These are phyloP conservation scores for Amauroascus verrucosus DNA, from an alignment of 2,329 filamentous ascomycete species.

Conservation along the genomic window DNA sequence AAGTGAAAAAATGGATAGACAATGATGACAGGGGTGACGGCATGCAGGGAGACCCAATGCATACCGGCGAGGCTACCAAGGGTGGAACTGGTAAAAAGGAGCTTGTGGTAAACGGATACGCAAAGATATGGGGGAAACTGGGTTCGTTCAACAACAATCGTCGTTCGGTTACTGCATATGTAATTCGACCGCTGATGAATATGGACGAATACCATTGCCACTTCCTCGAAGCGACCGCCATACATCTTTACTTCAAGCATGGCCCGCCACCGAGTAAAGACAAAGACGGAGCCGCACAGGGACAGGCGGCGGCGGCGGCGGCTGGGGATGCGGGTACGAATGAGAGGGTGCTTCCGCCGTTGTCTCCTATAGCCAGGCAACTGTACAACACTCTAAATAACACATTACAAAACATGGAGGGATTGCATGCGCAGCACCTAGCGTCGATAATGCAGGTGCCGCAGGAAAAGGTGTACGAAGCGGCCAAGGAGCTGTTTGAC, in stretches of 20 bases:
- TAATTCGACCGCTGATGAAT: slow-evolving; percentile 68
- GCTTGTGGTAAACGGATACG: slow-evolving; percentile 65
- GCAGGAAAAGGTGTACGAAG: slow-evolving; percentile 59
- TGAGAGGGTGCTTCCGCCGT: slow-evolving; percentile 35
- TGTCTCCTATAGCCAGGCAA: slow-evolving; percentile 52
- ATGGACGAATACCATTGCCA: slow-evolving; percentile 92
- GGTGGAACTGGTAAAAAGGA: slow-evolving; percentile 42
- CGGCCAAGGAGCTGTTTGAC: slow-evolving; percentile 68
- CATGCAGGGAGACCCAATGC: slow-evolving; percentile 36
- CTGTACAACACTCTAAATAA: slow-evolving; percentile 62
- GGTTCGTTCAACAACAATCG: slow-evolving; percentile 77
- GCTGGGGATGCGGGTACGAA: slow-evolving; percentile 6
- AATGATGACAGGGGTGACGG: slow-evolving; percentile 39
- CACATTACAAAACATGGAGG: slow-evolving; percentile 64
- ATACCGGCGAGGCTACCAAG: slow-evolving; percentile 33
- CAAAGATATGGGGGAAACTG: slow-evolving; percentile 74
- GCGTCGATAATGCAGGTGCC: slow-evolving; percentile 55
- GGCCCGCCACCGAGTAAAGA: slow-evolving; percentile 45
- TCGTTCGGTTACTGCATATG: slow-evolving; percentile 67
- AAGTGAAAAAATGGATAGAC: slow-evolving; percentile 49
- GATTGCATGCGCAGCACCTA: slow-evolving; percentile 70
- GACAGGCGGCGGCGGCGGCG: slow-evolving; percentile 27
- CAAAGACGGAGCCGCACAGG: slow-evolving; percentile 36
- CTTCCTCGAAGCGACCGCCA: slow-evolving; percentile 76
- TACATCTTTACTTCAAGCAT: slow-evolving; percentile 72